A percentile compares a stretch with the other conserved stretches of the same genome.
These are phyloP conservation scores for Candida coquimbonensis DNA, from an alignment of 805 yeast species.

Conservation along the genomic window DNA sequence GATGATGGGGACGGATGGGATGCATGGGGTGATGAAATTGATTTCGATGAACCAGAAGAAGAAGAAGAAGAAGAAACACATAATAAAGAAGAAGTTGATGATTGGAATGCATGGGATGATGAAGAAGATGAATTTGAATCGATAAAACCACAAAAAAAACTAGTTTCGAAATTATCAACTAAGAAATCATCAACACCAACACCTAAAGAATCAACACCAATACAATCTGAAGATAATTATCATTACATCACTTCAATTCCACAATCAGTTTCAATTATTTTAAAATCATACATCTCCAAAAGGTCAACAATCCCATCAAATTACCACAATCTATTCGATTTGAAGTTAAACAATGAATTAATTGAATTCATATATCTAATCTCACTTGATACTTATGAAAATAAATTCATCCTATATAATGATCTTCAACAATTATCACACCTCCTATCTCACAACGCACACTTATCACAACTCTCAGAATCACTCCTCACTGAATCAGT, in stretches of 20 bases:
- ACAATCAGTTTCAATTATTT: no score
- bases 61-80: conserved; percentile 11
- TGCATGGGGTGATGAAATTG: conserved; percentile 12
- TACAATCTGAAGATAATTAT: background rate
- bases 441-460: conserved; percentile 1
- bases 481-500: conserved; percentile 9
- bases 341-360: conserved; percentile 13
- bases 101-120: conserved; percentile 22
- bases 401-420: conserved; percentile 15
- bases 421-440: conserved; percentile 12
- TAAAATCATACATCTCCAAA: conserved; percentile 3
- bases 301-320: conserved; percentile 5
- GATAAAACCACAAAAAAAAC: conserved; percentile 6
- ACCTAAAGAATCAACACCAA: conserved; percentile 1
- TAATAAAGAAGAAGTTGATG: conserved; percentile 9
- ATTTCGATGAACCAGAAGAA: conserved; percentile 18
- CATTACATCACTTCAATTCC: conserved; percentile 1
- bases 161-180: conserved; percentile 15
- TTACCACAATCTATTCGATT: conserved; percentile 6
- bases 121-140: conserved; percentile 9
- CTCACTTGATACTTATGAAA: conserved; percentile 10
- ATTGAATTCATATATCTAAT: conserved; percentile 14
- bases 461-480: conserved; percentile 39
- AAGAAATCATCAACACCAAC: conserved; percentile 10
- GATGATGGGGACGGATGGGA: conserved; percentile 10